Percentiles rank a stretch among this genome's conserved stretches.
Conservation (phyloP, 2,329 filamentous ascomycete species). For the Ascochyta rabiei region DNA sequence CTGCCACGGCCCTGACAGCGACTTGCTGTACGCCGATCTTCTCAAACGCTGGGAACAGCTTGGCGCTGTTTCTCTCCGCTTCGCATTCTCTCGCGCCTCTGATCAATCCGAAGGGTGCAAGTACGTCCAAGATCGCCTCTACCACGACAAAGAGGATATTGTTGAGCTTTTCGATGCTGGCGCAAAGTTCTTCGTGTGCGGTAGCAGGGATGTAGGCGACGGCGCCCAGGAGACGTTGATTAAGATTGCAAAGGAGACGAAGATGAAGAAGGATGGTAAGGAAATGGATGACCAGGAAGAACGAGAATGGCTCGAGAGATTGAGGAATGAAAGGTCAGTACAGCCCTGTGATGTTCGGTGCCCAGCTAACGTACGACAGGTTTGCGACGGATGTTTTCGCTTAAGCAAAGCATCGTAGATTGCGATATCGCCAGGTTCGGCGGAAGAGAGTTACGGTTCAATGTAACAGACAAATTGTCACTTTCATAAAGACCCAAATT, state of each 20-base stretch:
- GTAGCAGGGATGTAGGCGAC: slow-evolving; percentile 57
- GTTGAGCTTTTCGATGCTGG: slow-evolving; percentile 54
- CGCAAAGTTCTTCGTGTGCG: slow-evolving; percentile 69
- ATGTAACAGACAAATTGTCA: no score
- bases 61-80: slow-evolving; percentile 66
- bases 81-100: slow-evolving; percentile 62
- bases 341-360: no score
- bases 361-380: not conserved
- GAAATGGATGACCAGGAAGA: slow-evolving; percentile 49
- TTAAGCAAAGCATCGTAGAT: not conserved
- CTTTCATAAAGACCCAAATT: no score
- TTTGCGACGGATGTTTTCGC: slow-evolving; percentile 11
- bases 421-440: no score
- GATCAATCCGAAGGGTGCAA: slow-evolving; percentile 55
- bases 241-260: slow-evolving; percentile 52
- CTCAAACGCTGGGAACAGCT: slow-evolving; percentile 64
- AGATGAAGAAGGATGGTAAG: slow-evolving; percentile 47
- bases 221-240: slow-evolving; percentile 51
- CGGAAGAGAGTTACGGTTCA: not conserved
- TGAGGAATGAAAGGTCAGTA: slow-evolving; percentile 51
- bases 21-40: slow-evolving; percentile 66
- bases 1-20: slow-evolving; percentile 61
- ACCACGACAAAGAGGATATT: slow-evolving; percentile 54
- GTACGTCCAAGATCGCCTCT: slow-evolving; percentile 61
- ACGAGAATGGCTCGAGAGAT: slow-evolving; percentile 53